Evolutionary conservation across 108 stramenopile species (phyloP).

Genomic region (Cyclotella choctawhatcheeana): DNA sequence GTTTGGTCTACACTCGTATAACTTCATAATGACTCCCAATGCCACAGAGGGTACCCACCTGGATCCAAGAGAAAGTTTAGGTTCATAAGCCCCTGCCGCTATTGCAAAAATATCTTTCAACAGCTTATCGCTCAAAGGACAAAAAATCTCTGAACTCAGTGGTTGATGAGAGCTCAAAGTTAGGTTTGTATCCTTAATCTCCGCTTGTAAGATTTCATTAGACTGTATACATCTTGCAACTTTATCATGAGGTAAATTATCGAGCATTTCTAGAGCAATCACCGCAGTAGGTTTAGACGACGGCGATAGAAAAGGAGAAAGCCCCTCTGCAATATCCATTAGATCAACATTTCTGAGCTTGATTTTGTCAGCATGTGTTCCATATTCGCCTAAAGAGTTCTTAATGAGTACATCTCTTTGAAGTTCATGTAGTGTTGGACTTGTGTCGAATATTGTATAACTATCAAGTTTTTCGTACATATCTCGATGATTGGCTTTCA

Average conservation of each 20-base stretch:
- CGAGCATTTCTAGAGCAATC: slow-evolving; percentile 79
- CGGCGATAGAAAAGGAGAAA: slow-evolving; percentile 38
- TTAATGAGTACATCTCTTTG: slow-evolving; percentile 53
- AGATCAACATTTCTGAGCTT: slow-evolving; percentile 65
- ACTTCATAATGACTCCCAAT: slow-evolving; percentile 59
- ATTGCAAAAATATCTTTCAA: slow-evolving; percentile 53
- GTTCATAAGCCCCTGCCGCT: slow-evolving; percentile 44
- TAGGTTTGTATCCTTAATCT: slow-evolving; percentile 14
- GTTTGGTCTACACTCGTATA: slow-evolving; percentile 64
- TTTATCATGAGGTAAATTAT: slow-evolving; percentile 90
- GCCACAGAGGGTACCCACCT: slow-evolving; percentile 83
- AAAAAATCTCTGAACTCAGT: slow-evolving; percentile 59
- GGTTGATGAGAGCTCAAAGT: slow-evolving; percentile 14
- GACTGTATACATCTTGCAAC: slow-evolving; percentile 48
- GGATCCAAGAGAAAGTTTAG: slow-evolving; percentile 32
- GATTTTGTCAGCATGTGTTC: slow-evolving; percentile 61
- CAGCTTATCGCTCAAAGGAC: slow-evolving; percentile 68
- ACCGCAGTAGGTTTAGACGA: slow-evolving; percentile 67
- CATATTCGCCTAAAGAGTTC: not conserved
- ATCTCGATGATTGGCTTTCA: slow-evolving; percentile 50
- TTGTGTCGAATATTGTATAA: slow-evolving; percentile 83
- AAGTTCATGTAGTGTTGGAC: slow-evolving; percentile 68
- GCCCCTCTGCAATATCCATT: slow-evolving; percentile 76
- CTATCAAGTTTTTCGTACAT: slow-evolving; percentile 57
- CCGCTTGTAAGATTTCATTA: slow-evolving; percentile 65